Evolutionary conservation across 2,329 filamentous ascomycete genomes (phyloP), one percentile per base, ranked within the genome.

Genomic region (Aspergillus sp.): DNA sequence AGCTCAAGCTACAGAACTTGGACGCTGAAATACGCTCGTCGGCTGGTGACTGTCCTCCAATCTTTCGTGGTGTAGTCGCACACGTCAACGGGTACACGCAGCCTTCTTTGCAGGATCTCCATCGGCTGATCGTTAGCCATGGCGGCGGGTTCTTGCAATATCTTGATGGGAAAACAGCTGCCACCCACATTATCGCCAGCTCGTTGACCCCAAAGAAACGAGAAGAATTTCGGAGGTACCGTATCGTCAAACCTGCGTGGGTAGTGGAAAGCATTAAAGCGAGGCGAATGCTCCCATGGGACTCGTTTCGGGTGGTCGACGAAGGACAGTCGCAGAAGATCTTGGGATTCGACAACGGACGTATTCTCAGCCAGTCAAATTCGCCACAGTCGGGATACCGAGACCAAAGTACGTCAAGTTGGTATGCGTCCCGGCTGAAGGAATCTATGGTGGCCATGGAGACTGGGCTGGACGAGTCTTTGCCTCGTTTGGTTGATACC

Each of bases 11-110:
- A 3, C 94, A 97, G 71, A 99, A 99, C 65, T 82, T 94, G 26
- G 94, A 99, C 72, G 86, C 85, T 8, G 84, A 95, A 49, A 78
- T 95, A 42, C 86, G 93, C 53, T 81, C 87, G 30, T 77, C 83
- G 3, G 82, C 85, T 1, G 72, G 76, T 0, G 85, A 87, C 59
- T 90, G 88, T 58, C 90, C 91, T 9, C 84, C 83, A 56, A 90
- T 99, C 48, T 99, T 99, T 78, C 90, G 87, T 60, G 91, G 90
- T 0, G 81, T 97, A 8, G 91, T 96, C 11, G 90, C 87, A 9
- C 90, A 96, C 72, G 88, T 99, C 20, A 95, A 92, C 62, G 94
- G 94, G 45, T 99, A 97, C 68, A 99, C 94, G 0, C 93, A 97
- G 63, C 94, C 94, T 1, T 90, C 92, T 1, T 77, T 96, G 49